These are phyloP conservation scores for Apiospora arundinis DNA, from an alignment of 2,329 filamentous ascomycete species.

Conservation along the genomic window DNA sequence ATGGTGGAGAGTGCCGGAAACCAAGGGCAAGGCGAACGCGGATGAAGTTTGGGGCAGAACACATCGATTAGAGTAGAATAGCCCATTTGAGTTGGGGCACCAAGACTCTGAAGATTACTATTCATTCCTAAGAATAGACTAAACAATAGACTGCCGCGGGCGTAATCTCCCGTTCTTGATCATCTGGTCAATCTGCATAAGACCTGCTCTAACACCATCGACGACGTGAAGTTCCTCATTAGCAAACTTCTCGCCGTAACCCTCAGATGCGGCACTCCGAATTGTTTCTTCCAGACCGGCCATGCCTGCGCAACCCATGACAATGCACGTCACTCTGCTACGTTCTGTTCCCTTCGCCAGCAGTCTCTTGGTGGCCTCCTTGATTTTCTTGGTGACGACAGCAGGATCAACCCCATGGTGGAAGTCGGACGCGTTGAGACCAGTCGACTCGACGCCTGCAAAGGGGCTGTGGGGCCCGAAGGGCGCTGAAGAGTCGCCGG, in stretches of 20 bases:
- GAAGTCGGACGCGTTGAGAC: conserved; percentile 79
- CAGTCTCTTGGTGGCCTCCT: conserved; percentile 71
- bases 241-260: conserved; percentile 65
- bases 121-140: too few relatives aligned
- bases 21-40: conserved; percentile 79
- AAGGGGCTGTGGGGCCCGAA: conserved; percentile 57
- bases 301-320: conserved; percentile 93
- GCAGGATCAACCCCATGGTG: conserved; percentile 68
- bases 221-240: conserved; percentile 68
- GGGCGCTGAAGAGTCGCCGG: conserved; percentile 41
- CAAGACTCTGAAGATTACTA: too few relatives aligned
- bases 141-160: background rate
- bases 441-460: conserved; percentile 82
- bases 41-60: conserved; percentile 91
- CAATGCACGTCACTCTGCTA: conserved; percentile 67
- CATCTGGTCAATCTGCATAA: conserved; percentile 65
- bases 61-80: conserved; percentile 57
- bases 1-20: conserved; percentile 79
- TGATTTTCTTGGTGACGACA: conserved; percentile 70
- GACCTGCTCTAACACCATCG: conserved; percentile 78
- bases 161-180: conserved; percentile 48
- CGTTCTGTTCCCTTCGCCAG: conserved; percentile 51
- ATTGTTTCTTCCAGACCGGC: conserved; percentile 82
- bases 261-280: conserved; percentile 68
- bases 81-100: background rate